Evolutionary conservation across 2,329 filamentous ascomycete species (phyloP), one percentile per base, ranked within the genome.

Genomic region (Triangularia setosa): DNA sequence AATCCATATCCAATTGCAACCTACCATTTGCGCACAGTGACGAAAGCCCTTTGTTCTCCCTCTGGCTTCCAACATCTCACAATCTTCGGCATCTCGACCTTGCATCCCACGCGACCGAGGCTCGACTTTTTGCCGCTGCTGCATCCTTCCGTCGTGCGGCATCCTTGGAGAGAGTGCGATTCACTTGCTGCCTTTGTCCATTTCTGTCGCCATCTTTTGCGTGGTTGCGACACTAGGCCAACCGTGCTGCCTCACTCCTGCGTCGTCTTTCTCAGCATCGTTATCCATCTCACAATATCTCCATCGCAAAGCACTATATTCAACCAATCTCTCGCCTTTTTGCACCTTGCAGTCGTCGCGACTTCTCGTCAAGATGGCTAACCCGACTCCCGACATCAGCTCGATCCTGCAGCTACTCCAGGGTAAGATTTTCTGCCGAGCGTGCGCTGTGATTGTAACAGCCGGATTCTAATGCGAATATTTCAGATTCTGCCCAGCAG

Each of bases 321-420:
- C 35, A 44, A 44, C 18, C 35, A n/a, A 44, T 44, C 35, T 21
- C 35, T 44, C 35, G 35, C n/a, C 8, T n/a, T 62, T 63, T 21
- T 52, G 56, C 24, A 60, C 23, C 40, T 23, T 44, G 25, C 24
- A n/a, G 33, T 25, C 12, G 35, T 35, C n/a, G 14, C 16, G 21
- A 57, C 25, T n/a, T 30, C 25, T 16, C 55, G 8, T 44, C 63
- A 69, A 64, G 27, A 72, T 72, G 70, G 69, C 70, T 57, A 69
- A 64, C 58, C 54, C 68, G 1, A 63, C 67, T 2, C 66, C 68
- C 14, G 70, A 72, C 28, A 68, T 72, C 60, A 72, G 65, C 52
- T 69, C 70, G 11, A 70, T 72, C 48, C 63, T 72, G 14, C 67
- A 63, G 55, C 58, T 70, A 25, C 68, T 72, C 28, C 64, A 67